Base-by-base conservation (phyloP, 2,329 filamentous ascomycete species). In the Paracoccidioides brasiliensis region DNA sequence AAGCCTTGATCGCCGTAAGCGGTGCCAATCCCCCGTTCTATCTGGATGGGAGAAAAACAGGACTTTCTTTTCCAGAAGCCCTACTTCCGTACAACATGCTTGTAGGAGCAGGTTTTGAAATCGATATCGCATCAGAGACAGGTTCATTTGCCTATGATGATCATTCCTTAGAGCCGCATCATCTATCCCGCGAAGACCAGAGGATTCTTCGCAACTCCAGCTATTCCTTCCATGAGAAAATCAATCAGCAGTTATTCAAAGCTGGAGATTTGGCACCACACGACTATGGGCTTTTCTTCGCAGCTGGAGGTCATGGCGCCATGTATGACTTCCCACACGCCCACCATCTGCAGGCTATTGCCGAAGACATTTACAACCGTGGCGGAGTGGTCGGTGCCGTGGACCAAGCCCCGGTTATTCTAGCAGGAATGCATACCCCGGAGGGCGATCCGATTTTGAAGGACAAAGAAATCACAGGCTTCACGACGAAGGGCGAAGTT, bases 321-420 rank as follows among this genome's bases (percentile, higher is more conserved):
- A 59, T 76, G 45, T 70, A 76, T 54, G 74, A 77, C 60, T 77
- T 76, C 60, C 74, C 75, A 4, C 66, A 67, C 42, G 73, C 74
- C 8, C 69, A 59, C 32, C 62, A 60, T 12, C 63, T 77, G 48
- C 72, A 77, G 55, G 60, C 61, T 6, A 69, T 77, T 53, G 74
- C 72, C 0, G 59, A 65, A 12, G 60, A 67, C 33, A 64, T 77
- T n/a, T 76, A 67, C 58, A 63, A 64, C 2, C 65, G 69, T 37
- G 71, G 72, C 7, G 72, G 71, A 3, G 63, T 77, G 37, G 63
- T 77, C 42, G 65, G 69, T 15, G 68, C 72, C 3, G 74, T 77
- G 40, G 64, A 70, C 45, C 70, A 73, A 58, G 70, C 69, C 6
- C 66, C 67, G 3, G 68, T 68, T 44, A 70, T 73, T 48, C 69